Conservation (phyloP, 257 asterid species). For the Plectranthus barbatus region DNA sequence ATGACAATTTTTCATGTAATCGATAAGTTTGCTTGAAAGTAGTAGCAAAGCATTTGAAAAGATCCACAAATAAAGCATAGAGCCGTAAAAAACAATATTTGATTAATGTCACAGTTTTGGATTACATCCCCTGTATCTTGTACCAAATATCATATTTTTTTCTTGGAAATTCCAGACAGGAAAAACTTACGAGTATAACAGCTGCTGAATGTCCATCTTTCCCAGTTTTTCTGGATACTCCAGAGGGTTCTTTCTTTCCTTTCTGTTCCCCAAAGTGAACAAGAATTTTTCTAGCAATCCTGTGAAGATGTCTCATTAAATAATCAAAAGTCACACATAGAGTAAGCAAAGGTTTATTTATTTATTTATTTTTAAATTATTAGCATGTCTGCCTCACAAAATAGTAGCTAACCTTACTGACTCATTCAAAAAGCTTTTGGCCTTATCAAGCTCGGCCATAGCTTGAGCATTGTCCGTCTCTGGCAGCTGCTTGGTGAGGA, state of each 20-base stretch:
- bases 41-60: neutral
- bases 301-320: slow-evolving; percentile 23
- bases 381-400: neutral
- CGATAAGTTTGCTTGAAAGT: no score
- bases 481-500: slow-evolving; percentile 38
- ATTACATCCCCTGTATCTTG: neutral
- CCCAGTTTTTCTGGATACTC: slow-evolving; percentile 26
- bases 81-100: no score
- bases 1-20: neutral
- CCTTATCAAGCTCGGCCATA: slow-evolving; percentile 47
- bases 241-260: slow-evolving; percentile 27
- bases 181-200: slow-evolving; percentile 57
- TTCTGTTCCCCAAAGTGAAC: slow-evolving; percentile 25
- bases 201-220: slow-evolving; percentile 43
- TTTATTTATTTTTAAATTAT: neutral
- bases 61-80: neutral
- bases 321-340: slow-evolving; percentile 1
- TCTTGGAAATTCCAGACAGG: neutral
- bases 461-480: slow-evolving; percentile 45
- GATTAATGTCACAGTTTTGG: no score
- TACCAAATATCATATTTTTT: neutral
- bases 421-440: slow-evolving; percentile 45
- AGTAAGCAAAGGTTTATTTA: neutral
- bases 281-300: slow-evolving; percentile 48
- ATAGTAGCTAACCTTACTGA: slow-evolving; percentile 50